phyloP scores from a whole-genome alignment of 768 basidiomycete genomes.

The Hygrophoropsis aurantiaca region DNA sequence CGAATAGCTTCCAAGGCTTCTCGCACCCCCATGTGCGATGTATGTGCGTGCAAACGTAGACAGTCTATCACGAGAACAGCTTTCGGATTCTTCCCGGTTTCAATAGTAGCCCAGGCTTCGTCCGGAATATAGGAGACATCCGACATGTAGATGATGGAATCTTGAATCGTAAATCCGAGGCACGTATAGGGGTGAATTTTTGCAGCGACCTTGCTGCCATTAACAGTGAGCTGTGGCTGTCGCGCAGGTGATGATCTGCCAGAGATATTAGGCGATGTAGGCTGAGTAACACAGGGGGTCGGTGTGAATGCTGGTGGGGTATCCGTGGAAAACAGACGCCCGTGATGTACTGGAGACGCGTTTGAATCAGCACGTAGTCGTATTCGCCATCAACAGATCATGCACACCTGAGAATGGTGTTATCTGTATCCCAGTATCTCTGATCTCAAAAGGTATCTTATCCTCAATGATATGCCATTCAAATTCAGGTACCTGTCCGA shows the following conservation, averaged over 20 bases:
- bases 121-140: conserved; percentile 84
- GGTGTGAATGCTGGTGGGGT: conserved; percentile 39
- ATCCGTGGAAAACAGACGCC: conserved; percentile 53
- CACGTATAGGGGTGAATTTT: conserved; percentile 58
- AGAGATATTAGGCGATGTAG: conserved; percentile 33
- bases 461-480: conserved; percentile 81
- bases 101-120: conserved; percentile 58
- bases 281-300: conserved; percentile 38
- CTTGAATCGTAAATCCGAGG: conserved; percentile 69
- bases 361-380: conserved; percentile 5
- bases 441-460: conserved; percentile 64
- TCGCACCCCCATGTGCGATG: conserved; percentile 78
- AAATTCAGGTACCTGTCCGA: conserved; percentile 71
- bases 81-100: conserved; percentile 19
- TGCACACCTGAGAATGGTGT: conserved; percentile 65
- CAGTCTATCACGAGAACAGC: conserved; percentile 78
- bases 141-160: conserved; percentile 72
- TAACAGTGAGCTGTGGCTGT: conserved; percentile 9
- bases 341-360: conserved; percentile 62
- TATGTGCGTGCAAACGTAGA: conserved; percentile 61
- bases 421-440: conserved; percentile 58
- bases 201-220: conserved; percentile 1
- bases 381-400: neutral
- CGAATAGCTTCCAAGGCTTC: conserved; percentile 58
- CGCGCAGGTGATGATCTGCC: conserved; percentile 29